Evolutionary conservation across 768 basidiomycete species (phyloP), one percentile per base, ranked within the genome.

Genomic region (Lactarius tabidus): DNA sequence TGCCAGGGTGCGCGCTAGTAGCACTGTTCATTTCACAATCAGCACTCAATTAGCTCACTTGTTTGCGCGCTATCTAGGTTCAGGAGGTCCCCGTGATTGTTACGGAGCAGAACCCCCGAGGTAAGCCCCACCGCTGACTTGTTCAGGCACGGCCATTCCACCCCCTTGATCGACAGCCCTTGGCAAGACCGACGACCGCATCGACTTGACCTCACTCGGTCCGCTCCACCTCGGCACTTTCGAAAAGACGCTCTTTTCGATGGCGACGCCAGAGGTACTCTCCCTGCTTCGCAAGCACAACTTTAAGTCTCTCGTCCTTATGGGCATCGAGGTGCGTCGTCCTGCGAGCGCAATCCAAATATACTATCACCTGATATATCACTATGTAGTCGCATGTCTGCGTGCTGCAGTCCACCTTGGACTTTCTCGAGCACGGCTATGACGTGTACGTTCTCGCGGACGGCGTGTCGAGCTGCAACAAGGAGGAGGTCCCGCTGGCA

Each of bases 211-310:
- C 14, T 43, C 82, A 36, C 80, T 91, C 1, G 88, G 80, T 0
- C 68, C 80, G 4, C 77, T 90, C 31, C 80, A 84, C 65, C 74
- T 88, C 38, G 88, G 81, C 45, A 84, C 85, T 12, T 79, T 85
- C 71, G 84, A 88, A 70, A 97, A 97, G 74, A 85, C 86, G 0
- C 81, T 84, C 59, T 97, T 98, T 78, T 91, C 90, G 1, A 96
- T 97, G 95, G 70, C 88, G 61, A 87, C 85, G 0, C 82, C 88
- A 7, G 84, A 91, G 38, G 82, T 95, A 7, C 75, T 79, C 59
- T 65, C 75, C 2, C 66, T 86, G 9, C 77, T 96, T 59, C 72
- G 74, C 26, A 69, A 79, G 29, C 80, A 82, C 4, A 70, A 77
- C 18, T 72, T 89, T 63, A 79, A 80, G 45, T 85, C 84, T 8